Evolutionary conservation across 306 rosid species (phyloP).

Genomic region (Dalbergia cultrata): DNA sequence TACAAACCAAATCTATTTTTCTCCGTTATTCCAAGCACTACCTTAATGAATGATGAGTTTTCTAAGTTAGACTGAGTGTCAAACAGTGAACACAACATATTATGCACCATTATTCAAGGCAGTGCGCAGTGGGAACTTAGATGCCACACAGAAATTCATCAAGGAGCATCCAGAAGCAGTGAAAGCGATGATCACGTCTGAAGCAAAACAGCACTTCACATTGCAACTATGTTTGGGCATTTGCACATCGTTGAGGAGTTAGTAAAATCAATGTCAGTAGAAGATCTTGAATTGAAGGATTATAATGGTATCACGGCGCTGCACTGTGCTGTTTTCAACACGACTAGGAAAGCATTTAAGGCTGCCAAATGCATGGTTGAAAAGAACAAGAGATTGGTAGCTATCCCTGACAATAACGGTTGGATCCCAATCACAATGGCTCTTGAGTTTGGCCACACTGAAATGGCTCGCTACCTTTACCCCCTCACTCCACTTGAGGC

Average conservation of each 20-base stretch:
- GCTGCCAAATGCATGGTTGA: neutral
- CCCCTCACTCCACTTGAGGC: neutral
- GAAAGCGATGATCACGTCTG: neutral
- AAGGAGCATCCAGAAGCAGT: neutral
- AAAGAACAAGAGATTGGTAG: neutral
- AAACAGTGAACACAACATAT: neutral
- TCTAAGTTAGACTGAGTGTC: too few relatives aligned
- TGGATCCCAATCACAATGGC: neutral
- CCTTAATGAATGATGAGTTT: too few relatives aligned
- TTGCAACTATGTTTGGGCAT: neutral
- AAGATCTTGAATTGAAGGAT: neutral
- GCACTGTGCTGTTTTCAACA: neutral
- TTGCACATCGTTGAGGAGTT: neutral
- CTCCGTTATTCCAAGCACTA: too few relatives aligned
- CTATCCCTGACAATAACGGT: neutral
- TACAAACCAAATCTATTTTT: too few relatives aligned
- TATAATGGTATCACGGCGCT: neutral
- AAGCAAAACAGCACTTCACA: neutral
- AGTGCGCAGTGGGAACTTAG: neutral
- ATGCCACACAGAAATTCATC: neutral
- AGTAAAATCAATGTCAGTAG: neutral
- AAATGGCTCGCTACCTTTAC: slow-evolving; percentile 9
- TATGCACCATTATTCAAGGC: neutral
- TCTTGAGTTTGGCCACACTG: neutral
- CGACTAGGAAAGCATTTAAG: neutral